A percentile compares a stretch with the other conserved stretches of the same genome.
phyloP scores from a whole-genome alignment of 176 grass and related monocot species.

The Juncus inflexus region DNA sequence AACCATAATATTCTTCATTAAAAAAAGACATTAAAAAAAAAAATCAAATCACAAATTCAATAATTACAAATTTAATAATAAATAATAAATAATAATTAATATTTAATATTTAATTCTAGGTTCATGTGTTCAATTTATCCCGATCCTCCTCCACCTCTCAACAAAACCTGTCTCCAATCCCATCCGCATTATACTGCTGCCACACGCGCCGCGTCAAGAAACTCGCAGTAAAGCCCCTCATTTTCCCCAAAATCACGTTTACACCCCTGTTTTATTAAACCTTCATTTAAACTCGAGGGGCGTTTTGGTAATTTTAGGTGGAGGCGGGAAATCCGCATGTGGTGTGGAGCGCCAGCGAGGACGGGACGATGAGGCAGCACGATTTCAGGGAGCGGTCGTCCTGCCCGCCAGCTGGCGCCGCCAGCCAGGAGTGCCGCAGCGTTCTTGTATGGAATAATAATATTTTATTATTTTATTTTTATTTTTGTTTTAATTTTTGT shows the following conservation, averaged over 20 bases:
- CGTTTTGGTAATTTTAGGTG: slow-evolving; percentile 39
- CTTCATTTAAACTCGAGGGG: slow-evolving; percentile 13
- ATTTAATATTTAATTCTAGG: slow-evolving; percentile 47
- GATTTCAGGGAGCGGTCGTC: slow-evolving; percentile 81
- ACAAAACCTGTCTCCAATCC: slow-evolving; percentile 61
- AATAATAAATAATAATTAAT: slow-evolving; percentile 31
- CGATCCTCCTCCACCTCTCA: slow-evolving; percentile 11
- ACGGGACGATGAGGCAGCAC: slow-evolving; percentile 94
- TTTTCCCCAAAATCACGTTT: not conserved
- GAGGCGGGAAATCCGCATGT: slow-evolving; percentile 89
- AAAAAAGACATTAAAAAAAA: slow-evolving; percentile 1
- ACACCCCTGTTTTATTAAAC: not conserved
- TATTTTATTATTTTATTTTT: too few relatives aligned
- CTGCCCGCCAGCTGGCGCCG: slow-evolving; percentile 65
- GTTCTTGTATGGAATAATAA: slow-evolving; percentile 56
- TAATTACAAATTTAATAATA: too few relatives aligned
- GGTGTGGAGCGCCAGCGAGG: slow-evolving; percentile 95
- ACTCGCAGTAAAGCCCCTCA: slow-evolving; percentile 55
- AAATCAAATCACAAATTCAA: too few relatives aligned
- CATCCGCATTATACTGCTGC: slow-evolving; percentile 72
- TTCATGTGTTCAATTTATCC: slow-evolving; percentile 91
- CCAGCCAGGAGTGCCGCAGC: slow-evolving; percentile 84
- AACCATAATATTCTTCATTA: too few relatives aligned
- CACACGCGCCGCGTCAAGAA: slow-evolving; percentile 94
- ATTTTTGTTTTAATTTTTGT: too few relatives aligned